Evolutionary conservation across 106 monocot genomes (phyloP).

Genomic region (Acorus calamus): DNA sequence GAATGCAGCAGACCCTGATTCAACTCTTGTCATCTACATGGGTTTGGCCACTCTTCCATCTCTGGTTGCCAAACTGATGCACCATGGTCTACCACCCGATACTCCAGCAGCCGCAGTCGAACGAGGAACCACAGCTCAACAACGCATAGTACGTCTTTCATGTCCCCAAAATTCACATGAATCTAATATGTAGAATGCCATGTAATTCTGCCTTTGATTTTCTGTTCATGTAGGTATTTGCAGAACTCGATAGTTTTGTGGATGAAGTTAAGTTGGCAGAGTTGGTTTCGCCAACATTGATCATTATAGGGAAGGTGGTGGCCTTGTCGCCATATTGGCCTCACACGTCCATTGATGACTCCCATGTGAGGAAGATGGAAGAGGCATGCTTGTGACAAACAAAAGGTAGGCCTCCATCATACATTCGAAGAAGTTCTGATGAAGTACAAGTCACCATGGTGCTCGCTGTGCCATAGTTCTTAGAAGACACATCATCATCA

Average conservation of each 20-base stretch:
- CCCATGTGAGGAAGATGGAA: no score
- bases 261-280: conserved; percentile 57
- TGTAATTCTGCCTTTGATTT: background rate
- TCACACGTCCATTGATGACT: background rate
- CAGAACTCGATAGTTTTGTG: conserved; percentile 47
- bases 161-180: background rate
- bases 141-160: conserved; percentile 46
- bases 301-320: conserved; percentile 83
- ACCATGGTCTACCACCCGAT: conserved; percentile 52
- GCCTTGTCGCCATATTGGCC: conserved; percentile 74
- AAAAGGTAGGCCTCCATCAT: no score
- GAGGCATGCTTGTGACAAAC: no score
- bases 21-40: conserved; percentile 95
- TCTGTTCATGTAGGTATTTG: conserved; percentile 52
- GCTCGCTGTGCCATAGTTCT: no score
- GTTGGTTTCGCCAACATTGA: conserved; percentile 74
- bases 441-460: no score
- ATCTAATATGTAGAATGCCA: background rate
- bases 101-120: conserved; percentile 93
- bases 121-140: conserved; percentile 91
- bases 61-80: conserved; percentile 51
- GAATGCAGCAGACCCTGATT: conserved; percentile 73
- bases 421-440: no score
- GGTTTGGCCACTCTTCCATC: conserved; percentile 82
- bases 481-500: no score